Conservation (phyloP, 768 basidiomycete species). For the Leccinum sublutescens region DNA sequence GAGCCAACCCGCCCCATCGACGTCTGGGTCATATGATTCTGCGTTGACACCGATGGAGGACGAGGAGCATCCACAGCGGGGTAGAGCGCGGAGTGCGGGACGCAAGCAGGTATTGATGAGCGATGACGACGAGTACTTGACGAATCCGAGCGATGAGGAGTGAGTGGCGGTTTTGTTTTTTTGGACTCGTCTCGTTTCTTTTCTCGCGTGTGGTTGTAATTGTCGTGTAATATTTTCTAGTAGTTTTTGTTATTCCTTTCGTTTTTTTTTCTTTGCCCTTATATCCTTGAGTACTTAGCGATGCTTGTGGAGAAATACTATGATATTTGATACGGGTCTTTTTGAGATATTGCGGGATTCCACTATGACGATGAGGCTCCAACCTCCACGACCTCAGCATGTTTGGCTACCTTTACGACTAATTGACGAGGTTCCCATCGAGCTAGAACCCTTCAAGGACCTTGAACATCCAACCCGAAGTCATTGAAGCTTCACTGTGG, state of each 20-base stretch:
- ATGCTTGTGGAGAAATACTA: too few relatives aligned
- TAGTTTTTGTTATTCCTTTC: background rate
- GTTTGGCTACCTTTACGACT: too few relatives aligned
- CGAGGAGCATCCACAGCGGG: slow-evolving; percentile 62
- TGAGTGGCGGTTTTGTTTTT: slow-evolving; percentile 16
- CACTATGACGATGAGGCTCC: too few relatives aligned
- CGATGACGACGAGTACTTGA: slow-evolving; percentile 63
- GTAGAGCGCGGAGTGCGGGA: slow-evolving; percentile 55
- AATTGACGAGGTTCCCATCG: too few relatives aligned
- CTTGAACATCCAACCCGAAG: too few relatives aligned
- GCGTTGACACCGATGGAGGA: slow-evolving; percentile 82
- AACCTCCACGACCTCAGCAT: too few relatives aligned
- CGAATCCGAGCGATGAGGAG: slow-evolving; percentile 71
- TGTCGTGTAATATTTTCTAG: background rate
- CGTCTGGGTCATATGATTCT: slow-evolving; percentile 54
- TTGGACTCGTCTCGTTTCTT: background rate
- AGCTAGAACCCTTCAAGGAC: too few relatives aligned
- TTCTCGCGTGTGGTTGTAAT: background rate
- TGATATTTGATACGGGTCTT: too few relatives aligned
- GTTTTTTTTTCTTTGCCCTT: background rate
- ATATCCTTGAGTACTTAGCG: too few relatives aligned
- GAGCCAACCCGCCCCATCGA: slow-evolving; percentile 30
- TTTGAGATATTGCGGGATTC: too few relatives aligned
- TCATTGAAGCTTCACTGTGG: too few relatives aligned
- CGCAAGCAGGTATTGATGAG: slow-evolving; percentile 75